These are phyloP conservation scores for Lachnellula hyalina DNA, from an alignment of 2,329 filamentous ascomycete genomes.

Conservation along the genomic window DNA sequence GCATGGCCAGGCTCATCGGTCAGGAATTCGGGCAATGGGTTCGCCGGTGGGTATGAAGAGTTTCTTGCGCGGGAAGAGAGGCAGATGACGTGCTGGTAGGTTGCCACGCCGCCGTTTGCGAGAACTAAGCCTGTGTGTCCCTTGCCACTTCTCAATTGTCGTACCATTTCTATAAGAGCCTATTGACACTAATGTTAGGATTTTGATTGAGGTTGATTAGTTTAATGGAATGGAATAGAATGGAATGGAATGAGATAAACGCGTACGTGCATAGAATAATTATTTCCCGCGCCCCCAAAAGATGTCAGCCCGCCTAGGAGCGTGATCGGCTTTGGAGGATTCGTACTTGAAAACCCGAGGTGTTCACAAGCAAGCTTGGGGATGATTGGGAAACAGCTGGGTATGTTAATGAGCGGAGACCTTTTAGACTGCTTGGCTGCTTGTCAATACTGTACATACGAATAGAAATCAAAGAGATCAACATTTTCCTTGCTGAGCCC, in stretches of 20 bases:
- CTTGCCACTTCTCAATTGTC: slow-evolving; percentile 43
- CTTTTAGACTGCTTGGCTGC: not conserved
- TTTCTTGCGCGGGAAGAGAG: slow-evolving; percentile 44
- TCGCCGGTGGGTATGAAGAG: slow-evolving; percentile 41
- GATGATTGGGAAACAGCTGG: slow-evolving; percentile 64
- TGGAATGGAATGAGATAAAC: not conserved
- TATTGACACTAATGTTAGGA: slow-evolving; percentile 9
- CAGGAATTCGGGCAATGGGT: slow-evolving; percentile 40
- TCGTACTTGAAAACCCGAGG: slow-evolving; percentile 45
- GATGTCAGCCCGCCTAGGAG: slow-evolving; percentile 61
- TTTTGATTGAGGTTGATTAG: not conserved
- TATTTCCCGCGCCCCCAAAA: slow-evolving; percentile 66
- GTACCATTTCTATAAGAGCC: slow-evolving; percentile 51
- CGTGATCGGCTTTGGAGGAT: slow-evolving; percentile 48
- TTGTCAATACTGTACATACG: slow-evolving; percentile 32
- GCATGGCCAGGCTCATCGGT: slow-evolving; percentile 28
- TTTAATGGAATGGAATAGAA: no score
- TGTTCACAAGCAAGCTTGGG: slow-evolving; percentile 61
- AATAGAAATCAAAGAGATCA: slow-evolving; percentile 60
- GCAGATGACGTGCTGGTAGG: slow-evolving; percentile 58
- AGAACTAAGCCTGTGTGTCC: slow-evolving; percentile 51
- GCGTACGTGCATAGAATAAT: slow-evolving; percentile 61
- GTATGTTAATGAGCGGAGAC: not conserved
- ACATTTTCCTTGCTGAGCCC: slow-evolving; percentile 45
- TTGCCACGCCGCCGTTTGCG: slow-evolving; percentile 61